Percentiles rank a stretch among this genome's conserved stretches.
phyloP scores from a whole-genome alignment of 1,139 yeast genomes.

The Meyerozyma carpophila region DNA sequence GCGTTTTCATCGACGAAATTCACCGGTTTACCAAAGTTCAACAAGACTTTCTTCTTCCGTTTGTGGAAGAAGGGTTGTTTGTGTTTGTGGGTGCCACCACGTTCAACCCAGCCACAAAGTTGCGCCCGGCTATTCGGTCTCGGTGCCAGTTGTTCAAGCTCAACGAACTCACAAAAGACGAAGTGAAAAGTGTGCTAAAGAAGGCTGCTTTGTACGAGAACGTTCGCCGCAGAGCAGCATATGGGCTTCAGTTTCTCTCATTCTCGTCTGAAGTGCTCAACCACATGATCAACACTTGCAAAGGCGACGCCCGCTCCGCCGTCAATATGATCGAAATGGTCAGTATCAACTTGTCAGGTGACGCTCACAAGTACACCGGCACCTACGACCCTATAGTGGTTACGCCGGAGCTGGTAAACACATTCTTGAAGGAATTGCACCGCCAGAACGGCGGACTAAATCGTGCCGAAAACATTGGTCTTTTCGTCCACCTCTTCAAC shows the following conservation, averaged over 20 bases:
- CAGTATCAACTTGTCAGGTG: conserved; percentile 11
- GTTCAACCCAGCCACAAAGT: conserved; percentile 22
- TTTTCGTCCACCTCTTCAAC: neutral
- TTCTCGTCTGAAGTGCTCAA: conserved; percentile 12
- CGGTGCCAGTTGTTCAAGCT: conserved; percentile 36
- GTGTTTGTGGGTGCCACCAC: conserved; percentile 46
- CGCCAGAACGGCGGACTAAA: neutral
- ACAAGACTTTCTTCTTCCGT: conserved; percentile 39
- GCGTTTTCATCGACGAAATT: conserved; percentile 40
- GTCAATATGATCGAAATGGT: conserved; percentile 27
- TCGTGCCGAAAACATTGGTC: neutral
- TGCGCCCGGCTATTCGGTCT: conserved; percentile 35
- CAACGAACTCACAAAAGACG: conserved; percentile 12
- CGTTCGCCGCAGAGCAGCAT: conserved; percentile 15
- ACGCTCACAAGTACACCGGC: neutral
- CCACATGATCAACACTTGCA: conserved; percentile 13
- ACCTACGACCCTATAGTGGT: neutral
- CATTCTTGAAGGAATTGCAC: neutral
- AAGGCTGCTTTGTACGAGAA: conserved; percentile 27
- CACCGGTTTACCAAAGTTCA: conserved; percentile 37
- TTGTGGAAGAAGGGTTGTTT: conserved; percentile 35
- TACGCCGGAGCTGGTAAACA: neutral
- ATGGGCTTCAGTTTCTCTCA: conserved; percentile 8
- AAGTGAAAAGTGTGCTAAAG: conserved; percentile 17
- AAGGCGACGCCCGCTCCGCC: conserved; percentile 33